These are phyloP conservation scores for Strigomonas culicis DNA, from an alignment of 208 protist species.

Conservation along the genomic window DNA sequence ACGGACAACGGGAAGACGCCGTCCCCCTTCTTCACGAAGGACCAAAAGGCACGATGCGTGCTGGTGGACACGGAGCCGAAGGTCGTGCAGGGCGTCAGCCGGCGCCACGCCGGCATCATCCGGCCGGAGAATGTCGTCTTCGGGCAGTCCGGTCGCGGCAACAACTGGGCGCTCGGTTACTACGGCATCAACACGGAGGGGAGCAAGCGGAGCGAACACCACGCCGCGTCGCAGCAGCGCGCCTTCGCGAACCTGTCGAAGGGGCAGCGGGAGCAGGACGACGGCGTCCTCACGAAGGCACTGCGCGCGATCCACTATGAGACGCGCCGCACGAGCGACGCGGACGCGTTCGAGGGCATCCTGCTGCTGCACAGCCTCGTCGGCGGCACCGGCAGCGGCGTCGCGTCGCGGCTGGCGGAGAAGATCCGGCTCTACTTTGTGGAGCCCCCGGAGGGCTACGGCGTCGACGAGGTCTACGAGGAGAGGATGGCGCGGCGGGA, in stretches of 20 bases:
- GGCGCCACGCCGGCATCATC: slow-evolving; percentile 51
- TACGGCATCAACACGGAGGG: slow-evolving; percentile 50
- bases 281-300: slow-evolving; percentile 38
- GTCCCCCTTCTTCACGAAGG: slow-evolving; percentile 48
- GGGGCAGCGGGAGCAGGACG: slow-evolving; percentile 68
- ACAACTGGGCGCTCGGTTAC: slow-evolving; percentile 87
- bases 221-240: slow-evolving; percentile 23
- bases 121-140: slow-evolving; percentile 62
- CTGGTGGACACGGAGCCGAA: slow-evolving; percentile 87
- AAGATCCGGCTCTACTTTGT: slow-evolving; percentile 86
- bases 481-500: slow-evolving; percentile 46
- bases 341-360: slow-evolving; percentile 61
- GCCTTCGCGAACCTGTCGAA: slow-evolving; percentile 52
- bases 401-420: slow-evolving; percentile 69
- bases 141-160: slow-evolving; percentile 81
- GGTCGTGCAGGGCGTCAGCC: slow-evolving; percentile 61
- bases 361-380: slow-evolving; percentile 81
- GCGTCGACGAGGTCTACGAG: slow-evolving; percentile 49
- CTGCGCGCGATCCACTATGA: slow-evolving; percentile 74
- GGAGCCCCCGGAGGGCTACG: slow-evolving; percentile 26
- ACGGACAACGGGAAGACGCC: slow-evolving; percentile 11
- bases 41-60: slow-evolving; percentile 76
- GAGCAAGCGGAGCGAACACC: slow-evolving; percentile 41
- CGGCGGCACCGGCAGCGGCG: slow-evolving; percentile 81
- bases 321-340: slow-evolving; percentile 58